Evolutionary conservation across 2,329 filamentous ascomycete genomes (phyloP).

Genomic region (Ophiostoma australiae): DNA sequence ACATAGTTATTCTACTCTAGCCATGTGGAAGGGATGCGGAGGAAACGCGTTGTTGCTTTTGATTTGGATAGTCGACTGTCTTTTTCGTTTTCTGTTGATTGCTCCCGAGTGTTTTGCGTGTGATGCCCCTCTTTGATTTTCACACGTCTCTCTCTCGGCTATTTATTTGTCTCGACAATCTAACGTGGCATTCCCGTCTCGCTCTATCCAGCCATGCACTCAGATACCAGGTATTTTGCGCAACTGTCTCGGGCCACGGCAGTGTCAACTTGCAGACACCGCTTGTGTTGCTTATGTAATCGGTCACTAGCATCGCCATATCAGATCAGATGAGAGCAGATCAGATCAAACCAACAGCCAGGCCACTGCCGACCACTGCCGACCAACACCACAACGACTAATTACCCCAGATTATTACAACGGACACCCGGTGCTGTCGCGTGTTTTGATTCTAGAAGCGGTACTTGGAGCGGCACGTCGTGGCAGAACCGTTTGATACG

Average conservation of each 20-base stretch:
- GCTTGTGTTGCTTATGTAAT: neutral
- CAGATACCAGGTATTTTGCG: neutral
- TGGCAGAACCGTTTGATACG: no score
- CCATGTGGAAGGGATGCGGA: slow-evolving; percentile 8
- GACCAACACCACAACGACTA: neutral
- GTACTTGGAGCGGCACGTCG: neutral
- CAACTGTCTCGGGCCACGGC: slow-evolving; percentile 5
- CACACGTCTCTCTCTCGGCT: no score
- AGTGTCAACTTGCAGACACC: neutral
- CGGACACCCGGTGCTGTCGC: neutral
- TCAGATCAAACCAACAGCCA: neutral
- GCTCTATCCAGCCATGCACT: neutral
- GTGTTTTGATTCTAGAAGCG: neutral
- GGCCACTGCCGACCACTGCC: neutral
- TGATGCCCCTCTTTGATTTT: no score
- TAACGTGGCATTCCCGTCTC: neutral
- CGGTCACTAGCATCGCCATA: neutral
- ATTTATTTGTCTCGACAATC: neutral
- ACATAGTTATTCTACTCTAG: neutral
- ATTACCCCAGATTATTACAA: neutral
- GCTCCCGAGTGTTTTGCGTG: no score
- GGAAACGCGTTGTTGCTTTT: neutral
- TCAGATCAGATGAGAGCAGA: neutral
- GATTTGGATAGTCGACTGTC: neutral
- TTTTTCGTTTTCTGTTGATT: neutral